Evolutionary conservation across 768 basidiomycete genomes (phyloP).

Genomic region (Russula griseocarnosa): DNA sequence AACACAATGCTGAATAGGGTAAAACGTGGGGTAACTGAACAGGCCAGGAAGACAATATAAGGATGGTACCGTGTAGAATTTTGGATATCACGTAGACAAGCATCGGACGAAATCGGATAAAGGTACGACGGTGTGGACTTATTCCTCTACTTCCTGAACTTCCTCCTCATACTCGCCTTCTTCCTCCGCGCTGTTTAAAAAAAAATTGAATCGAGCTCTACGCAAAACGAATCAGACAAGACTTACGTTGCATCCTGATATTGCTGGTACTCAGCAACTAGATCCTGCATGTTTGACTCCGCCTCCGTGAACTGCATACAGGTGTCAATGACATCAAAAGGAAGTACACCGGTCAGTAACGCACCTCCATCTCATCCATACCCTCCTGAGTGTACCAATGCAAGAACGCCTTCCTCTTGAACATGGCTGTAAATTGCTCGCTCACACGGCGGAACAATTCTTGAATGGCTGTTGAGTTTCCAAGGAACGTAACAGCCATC

Average conservation of each 20-base stretch:
- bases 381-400: slow-evolving; percentile 99
- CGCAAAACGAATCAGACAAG: slow-evolving; percentile 29
- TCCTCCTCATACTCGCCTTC: slow-evolving; percentile 90
- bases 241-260: slow-evolving; percentile 90
- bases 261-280: slow-evolving; percentile 96
- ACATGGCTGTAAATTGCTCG: slow-evolving; percentile 99
- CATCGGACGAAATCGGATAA: slow-evolving; percentile 19
- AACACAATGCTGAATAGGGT: slow-evolving; percentile 28
- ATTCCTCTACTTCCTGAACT: slow-evolving; percentile 50
- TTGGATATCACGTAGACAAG: slow-evolving; percentile 28
- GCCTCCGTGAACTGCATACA: slow-evolving; percentile 82
- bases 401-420: slow-evolving; percentile 97
- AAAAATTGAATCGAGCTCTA: slow-evolving; percentile 18
- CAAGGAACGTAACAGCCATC: slow-evolving; percentile 97
- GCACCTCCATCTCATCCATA: slow-evolving; percentile 95
- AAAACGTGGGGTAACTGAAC: slow-evolving; percentile 26
- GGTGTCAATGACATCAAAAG: background rate
- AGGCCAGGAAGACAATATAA: slow-evolving; percentile 26
- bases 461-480: slow-evolving; percentile 96
- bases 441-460: slow-evolving; percentile 98
- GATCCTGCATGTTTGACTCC: slow-evolving; percentile 98
- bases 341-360: slow-evolving; percentile 24
- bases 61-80: slow-evolving; percentile 28
- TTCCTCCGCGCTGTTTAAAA: slow-evolving; percentile 69
- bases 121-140: background rate